These are phyloP conservation scores for Bipolaris sorokiniana DNA, from an alignment of 2,329 filamentous ascomycete genomes.

Conservation along the genomic window DNA sequence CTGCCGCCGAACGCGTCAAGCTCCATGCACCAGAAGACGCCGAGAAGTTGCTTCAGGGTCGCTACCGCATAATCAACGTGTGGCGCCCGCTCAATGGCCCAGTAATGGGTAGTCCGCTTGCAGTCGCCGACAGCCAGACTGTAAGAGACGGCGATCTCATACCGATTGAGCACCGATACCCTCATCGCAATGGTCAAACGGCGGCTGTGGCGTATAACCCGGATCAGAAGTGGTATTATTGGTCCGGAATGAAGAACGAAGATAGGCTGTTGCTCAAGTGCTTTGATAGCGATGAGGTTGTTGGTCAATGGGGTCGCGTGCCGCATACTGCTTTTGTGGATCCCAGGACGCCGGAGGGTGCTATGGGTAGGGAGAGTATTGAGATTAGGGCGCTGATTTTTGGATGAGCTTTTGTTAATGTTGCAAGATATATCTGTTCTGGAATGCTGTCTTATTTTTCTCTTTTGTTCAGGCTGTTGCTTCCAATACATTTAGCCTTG, in stretches of 20 bases:
- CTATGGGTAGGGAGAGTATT: conserved; percentile 81
- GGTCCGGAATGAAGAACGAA: conserved; percentile 75
- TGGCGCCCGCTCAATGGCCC: conserved; percentile 72
- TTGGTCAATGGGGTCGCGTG: conserved; percentile 53
- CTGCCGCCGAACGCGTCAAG: conserved; percentile 70
- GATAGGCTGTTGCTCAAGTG: conserved; percentile 81
- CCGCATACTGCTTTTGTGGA: conserved; percentile 70
- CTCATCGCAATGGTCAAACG: conserved; percentile 73
- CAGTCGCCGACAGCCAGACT: conserved; percentile 62
- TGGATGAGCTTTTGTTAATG: conserved; percentile 51
- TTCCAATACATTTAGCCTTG: not conserved
- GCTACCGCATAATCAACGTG: conserved; percentile 86
- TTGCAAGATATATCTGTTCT: not conserved
- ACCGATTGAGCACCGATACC: conserved; percentile 75
- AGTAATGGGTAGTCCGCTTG: conserved; percentile 63
- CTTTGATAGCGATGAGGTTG: conserved; percentile 67
- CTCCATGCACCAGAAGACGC: conserved; percentile 72
- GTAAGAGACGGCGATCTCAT: conserved; percentile 69
- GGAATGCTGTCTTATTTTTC: not conserved
- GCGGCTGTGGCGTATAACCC: conserved; percentile 69
- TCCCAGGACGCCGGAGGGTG: conserved; percentile 71
- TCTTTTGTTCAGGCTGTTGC: not conserved
- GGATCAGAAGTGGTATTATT: conserved; percentile 76
- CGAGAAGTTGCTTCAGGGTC: conserved; percentile 66
- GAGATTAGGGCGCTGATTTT: conserved; percentile 88